Evolutionary conservation across 2,329 filamentous ascomycete genomes (phyloP).

Genomic region (Capronia coronata): DNA sequence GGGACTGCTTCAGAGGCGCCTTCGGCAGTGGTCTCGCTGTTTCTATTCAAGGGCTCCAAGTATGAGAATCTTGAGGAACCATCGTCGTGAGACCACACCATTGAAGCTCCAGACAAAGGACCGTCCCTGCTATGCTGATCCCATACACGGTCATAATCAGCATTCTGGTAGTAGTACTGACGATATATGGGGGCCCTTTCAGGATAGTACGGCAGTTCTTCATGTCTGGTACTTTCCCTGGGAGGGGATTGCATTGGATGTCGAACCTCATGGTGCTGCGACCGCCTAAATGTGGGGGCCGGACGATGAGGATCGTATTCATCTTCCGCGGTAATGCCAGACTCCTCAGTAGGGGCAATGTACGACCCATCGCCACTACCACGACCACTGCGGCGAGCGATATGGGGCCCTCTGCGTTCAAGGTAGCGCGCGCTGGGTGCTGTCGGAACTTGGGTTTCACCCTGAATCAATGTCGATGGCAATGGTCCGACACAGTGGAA

Average conservation of each 20-base stretch:
- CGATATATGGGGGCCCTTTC: background rate
- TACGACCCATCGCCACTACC: background rate
- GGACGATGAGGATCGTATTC: conserved; percentile 46
- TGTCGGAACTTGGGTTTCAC: background rate
- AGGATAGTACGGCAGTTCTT: background rate
- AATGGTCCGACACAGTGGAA: conserved; percentile 21
- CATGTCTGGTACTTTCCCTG: background rate
- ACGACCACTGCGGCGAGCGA: background rate
- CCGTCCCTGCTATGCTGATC: background rate
- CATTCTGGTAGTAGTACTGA: background rate
- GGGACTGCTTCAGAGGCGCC: conserved; percentile 6
- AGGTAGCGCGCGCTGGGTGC: background rate
- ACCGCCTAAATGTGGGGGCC: conserved; percentile 1
- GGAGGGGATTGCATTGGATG: background rate
- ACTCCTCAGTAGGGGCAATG: conserved; percentile 16
- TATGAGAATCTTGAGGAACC: conserved; percentile 16
- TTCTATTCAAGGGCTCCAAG: conserved; percentile 4
- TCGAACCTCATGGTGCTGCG: background rate
- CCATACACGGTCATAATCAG: background rate
- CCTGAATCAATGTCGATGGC: background rate
- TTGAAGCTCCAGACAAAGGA: conserved; percentile 9
- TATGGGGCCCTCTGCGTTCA: background rate
- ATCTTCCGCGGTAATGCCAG: conserved; percentile 38
- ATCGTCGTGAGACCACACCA: conserved; percentile 15
- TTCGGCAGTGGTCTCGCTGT: conserved; percentile 8